These are phyloP conservation scores for Salix purpurea DNA, from an alignment of 345 rosid species.

Conservation along the genomic window DNA sequence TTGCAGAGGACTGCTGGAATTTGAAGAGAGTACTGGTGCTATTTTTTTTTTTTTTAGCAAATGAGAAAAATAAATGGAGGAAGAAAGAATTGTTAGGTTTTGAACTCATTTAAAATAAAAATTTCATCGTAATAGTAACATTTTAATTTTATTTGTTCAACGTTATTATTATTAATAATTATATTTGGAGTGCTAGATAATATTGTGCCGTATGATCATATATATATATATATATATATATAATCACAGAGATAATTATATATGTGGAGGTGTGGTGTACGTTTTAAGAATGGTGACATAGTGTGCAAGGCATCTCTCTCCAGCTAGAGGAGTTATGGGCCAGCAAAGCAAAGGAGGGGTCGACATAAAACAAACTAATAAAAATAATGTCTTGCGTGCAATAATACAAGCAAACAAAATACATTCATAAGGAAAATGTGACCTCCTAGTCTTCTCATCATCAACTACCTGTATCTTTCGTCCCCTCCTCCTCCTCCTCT, in stretches of 20 bases:
- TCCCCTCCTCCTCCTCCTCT: not conserved
- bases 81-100: no score
- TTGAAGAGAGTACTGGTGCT: no score
- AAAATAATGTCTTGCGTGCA: conserved; percentile 10
- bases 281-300: not conserved
- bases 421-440: conserved; percentile 18
- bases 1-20: no score
- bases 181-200: no score
- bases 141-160: not conserved
- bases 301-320: conserved; percentile 22
- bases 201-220: not conserved
- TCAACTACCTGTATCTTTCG: conserved; percentile 21
- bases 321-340: not conserved
- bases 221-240: no score
- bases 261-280: not conserved
- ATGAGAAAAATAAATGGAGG: no score
- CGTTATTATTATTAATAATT: no score
- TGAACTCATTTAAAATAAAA: no score
- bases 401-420: conserved; percentile 9
- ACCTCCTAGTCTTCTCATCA: conserved; percentile 7
- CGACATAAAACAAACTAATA: conserved; percentile 23
- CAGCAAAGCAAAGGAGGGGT: conserved; percentile 20
- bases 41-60: no score
- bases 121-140: no score
- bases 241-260: not conserved